phyloP scores from a whole-genome alignment of 106 monocot species.

The Dioscorea zingiberensis region DNA sequence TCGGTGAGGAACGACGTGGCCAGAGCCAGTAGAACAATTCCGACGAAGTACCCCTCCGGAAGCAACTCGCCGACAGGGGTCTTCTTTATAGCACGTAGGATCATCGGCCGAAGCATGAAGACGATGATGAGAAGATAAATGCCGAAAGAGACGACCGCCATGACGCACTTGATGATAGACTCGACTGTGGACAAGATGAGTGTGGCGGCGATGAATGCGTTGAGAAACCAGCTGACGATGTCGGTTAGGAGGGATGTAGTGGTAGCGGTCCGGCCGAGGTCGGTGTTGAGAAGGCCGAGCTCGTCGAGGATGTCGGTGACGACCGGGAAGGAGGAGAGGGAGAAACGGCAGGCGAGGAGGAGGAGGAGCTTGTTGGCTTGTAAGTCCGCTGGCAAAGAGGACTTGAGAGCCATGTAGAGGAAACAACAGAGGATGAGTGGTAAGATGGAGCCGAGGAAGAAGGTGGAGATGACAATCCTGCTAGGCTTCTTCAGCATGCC shows the following conservation, averaged over 20 bases:
- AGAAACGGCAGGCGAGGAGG: conserved; percentile 20
- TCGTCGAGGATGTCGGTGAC: conserved; percentile 33
- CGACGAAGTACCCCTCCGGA: conserved; percentile 10
- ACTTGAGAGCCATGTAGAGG: background rate
- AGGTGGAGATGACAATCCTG: conserved; percentile 15
- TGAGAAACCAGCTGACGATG: conserved; percentile 20
- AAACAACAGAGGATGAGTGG: conserved; percentile 8
- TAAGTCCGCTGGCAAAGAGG: conserved; percentile 6
- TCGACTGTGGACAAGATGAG: background rate
- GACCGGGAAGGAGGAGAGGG: conserved; percentile 44
- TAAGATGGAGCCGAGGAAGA: conserved; percentile 11
- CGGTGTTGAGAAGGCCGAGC: conserved; percentile 43
- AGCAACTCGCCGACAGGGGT: conserved; percentile 13
- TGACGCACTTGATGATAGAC: background rate
- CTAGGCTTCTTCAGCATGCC: conserved; percentile 24
- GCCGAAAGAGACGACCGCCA: background rate
- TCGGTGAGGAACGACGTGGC: background rate
- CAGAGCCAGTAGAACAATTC: conserved; percentile 5
- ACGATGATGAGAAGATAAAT: background rate
- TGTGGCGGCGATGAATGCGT: background rate
- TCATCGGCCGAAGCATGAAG: conserved; percentile 6
- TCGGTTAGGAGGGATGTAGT: conserved; percentile 41
- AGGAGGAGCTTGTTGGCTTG: conserved; percentile 3
- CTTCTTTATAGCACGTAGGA: background rate
- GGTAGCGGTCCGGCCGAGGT: conserved; percentile 45